Percentiles rank a stretch among this genome's conserved stretches.
Evolutionary conservation across 805 yeast genomes (phyloP).

Genomic region (Teunomyces lycoperdinae): DNA sequence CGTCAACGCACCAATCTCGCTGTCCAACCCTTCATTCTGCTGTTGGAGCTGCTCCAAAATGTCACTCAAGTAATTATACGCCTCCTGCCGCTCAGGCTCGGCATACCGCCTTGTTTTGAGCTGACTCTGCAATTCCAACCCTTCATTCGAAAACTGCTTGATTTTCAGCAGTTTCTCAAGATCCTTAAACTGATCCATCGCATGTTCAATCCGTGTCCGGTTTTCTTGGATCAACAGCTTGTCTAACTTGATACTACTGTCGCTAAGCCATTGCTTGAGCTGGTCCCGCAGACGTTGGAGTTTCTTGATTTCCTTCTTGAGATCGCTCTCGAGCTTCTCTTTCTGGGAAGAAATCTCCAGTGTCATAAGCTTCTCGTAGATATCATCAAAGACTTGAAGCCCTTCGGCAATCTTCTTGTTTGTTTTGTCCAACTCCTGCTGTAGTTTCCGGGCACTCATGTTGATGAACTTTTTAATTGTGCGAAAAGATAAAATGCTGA

Average conservation of each 20-base stretch:
- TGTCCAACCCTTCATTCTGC: slow-evolving; percentile 78
- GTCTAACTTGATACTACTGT: slow-evolving; percentile 83
- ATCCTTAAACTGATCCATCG: slow-evolving; percentile 95
- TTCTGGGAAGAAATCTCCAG: slow-evolving; percentile 85
- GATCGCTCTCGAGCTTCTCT: slow-evolving; percentile 88
- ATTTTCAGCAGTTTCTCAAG: slow-evolving; percentile 92
- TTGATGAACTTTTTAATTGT: not conserved
- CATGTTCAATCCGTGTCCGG: slow-evolving; percentile 70
- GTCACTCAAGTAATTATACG: slow-evolving; percentile 63
- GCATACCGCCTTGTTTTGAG: slow-evolving; percentile 34
- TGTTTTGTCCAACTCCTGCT: slow-evolving; percentile 86
- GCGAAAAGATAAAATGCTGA: not conserved
- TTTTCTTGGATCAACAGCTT: slow-evolving; percentile 51
- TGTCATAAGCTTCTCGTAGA: slow-evolving; percentile 78
- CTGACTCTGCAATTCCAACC: slow-evolving; percentile 63
- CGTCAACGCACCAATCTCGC: slow-evolving; percentile 46
- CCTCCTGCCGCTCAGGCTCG: slow-evolving; percentile 77
- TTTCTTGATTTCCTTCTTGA: slow-evolving; percentile 92
- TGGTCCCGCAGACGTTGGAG: slow-evolving; percentile 92
- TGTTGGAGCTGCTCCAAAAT: slow-evolving; percentile 76
- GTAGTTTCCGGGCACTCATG: slow-evolving; percentile 46
- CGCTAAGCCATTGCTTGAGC: slow-evolving; percentile 90
- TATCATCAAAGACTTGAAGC: slow-evolving; percentile 74
- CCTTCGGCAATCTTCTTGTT: slow-evolving; percentile 92
- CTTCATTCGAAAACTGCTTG: slow-evolving; percentile 92